Conservation (phyloP, 2,329 filamentous ascomycete species). For the Aureobasidium sp. region DNA sequence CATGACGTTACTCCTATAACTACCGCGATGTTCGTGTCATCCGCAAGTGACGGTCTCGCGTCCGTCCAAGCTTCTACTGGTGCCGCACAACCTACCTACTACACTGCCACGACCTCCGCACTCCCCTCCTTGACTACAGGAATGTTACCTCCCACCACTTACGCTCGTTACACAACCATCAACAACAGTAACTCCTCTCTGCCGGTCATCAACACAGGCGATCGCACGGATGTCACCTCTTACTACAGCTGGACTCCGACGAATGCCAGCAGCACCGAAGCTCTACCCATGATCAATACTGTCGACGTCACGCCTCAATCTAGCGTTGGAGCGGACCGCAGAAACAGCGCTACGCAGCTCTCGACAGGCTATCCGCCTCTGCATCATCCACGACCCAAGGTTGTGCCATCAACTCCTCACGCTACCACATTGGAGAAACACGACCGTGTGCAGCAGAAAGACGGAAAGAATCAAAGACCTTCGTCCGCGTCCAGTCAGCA, state of each 20-base stretch:
- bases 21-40: background rate
- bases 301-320: background rate
- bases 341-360: background rate
- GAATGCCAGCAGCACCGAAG: background rate
- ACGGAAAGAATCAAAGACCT: background rate
- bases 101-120: background rate
- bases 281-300: background rate
- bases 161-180: background rate
- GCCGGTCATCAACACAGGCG: background rate
- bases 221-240: background rate
- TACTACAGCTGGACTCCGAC: constrained; percentile 1
- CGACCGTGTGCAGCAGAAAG: background rate
- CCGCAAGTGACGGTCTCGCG: background rate
- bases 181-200: background rate
- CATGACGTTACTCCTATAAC: background rate
- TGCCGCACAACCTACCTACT: background rate
- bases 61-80: background rate
- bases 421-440: constrained; percentile 1
- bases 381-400: background rate
- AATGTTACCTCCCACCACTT: background rate
- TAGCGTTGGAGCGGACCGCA: background rate
- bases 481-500: background rate
- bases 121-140: background rate
- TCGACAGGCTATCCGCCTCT: background rate
- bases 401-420: background rate